Conservation (phyloP, 2,329 filamentous ascomycete genomes). For the Chaetomium strumarium region DNA sequence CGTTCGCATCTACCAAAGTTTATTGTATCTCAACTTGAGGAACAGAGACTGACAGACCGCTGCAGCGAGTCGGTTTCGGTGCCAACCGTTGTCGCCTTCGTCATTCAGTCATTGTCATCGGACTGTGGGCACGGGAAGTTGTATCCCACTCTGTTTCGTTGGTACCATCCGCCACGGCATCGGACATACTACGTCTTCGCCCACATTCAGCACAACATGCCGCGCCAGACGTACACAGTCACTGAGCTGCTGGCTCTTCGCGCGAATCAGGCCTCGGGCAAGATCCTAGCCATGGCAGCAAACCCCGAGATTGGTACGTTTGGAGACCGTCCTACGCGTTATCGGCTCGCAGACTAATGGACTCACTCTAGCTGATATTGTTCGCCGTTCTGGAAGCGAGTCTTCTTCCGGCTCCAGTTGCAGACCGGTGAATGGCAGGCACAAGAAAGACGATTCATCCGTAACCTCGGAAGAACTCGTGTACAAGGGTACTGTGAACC, state of each 20-base stretch:
- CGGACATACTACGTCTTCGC: constrained; percentile 38
- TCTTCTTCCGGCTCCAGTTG: constrained; percentile 9
- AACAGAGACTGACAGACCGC: constrained; percentile 33
- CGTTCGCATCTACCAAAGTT: constrained; percentile 29
- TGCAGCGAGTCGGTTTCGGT: constrained; percentile 27
- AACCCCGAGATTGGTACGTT: constrained; percentile 38
- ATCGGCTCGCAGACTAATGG: not conserved
- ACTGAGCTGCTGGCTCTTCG: constrained; percentile 41
- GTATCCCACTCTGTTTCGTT: constrained; percentile 37
- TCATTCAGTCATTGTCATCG: constrained; percentile 25
- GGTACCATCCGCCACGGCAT: constrained; percentile 31
- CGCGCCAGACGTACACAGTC: constrained; percentile 37
- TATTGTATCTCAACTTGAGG: constrained; percentile 36
- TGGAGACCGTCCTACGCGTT: not conserved
- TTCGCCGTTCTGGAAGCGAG: constrained; percentile 22
- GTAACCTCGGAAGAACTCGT: constrained; percentile 34
- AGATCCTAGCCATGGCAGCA: constrained; percentile 6
- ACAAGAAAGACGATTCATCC: constrained; percentile 30
- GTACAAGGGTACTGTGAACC: constrained; percentile 33
- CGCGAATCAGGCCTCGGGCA: not conserved
- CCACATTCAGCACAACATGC: constrained; percentile 37
- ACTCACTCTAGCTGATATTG: constrained; percentile 25
- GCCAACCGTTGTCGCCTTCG: constrained; percentile 32
- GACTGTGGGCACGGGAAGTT: constrained; percentile 16
- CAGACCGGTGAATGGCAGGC: constrained; percentile 9